These are phyloP conservation scores for Ophiosphaerella herpotricha DNA, from an alignment of 2,329 filamentous ascomycete genomes.

Conservation along the genomic window DNA sequence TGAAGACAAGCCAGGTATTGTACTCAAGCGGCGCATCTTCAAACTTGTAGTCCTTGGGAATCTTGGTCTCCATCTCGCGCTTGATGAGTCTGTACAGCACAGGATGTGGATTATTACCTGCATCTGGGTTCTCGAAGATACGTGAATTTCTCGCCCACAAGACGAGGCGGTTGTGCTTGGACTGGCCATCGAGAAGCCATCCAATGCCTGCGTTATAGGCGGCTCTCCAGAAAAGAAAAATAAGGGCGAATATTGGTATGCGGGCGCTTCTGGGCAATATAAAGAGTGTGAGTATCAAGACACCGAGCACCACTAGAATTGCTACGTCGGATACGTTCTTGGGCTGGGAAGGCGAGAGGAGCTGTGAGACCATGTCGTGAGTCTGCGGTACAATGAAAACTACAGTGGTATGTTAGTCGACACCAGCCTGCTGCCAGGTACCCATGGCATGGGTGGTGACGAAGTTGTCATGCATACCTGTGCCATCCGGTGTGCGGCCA, in stretches of 20 bases:
- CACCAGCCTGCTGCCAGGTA: background rate
- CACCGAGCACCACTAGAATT: slow-evolving; percentile 77
- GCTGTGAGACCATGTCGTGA: slow-evolving; percentile 98
- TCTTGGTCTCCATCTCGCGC: slow-evolving; percentile 90
- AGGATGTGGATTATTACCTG: slow-evolving; percentile 81
- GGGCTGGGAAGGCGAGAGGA: slow-evolving; percentile 90
- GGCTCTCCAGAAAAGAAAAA: slow-evolving; percentile 91
- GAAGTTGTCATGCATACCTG: slow-evolving; percentile 62
- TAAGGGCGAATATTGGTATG: slow-evolving; percentile 75
- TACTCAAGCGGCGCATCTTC: slow-evolving; percentile 94
- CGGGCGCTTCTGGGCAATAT: slow-evolving; percentile 70
- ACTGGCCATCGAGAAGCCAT: slow-evolving; percentile 85
- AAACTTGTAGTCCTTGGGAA: slow-evolving; percentile 90
- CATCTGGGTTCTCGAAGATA: slow-evolving; percentile 81
- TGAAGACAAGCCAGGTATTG: slow-evolving; percentile 98
- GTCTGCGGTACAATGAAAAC: slow-evolving; percentile 96
- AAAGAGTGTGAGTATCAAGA: slow-evolving; percentile 76
- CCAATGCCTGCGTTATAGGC: slow-evolving; percentile 95
- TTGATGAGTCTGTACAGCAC: slow-evolving; percentile 84
- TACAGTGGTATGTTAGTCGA: slow-evolving; percentile 48
- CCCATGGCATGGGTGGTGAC: background rate
- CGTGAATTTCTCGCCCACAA: slow-evolving; percentile 84
- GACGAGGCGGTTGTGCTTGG: slow-evolving; percentile 82
- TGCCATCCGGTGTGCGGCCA: slow-evolving; percentile 88
- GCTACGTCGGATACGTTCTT: slow-evolving; percentile 89